phyloP scores from a whole-genome alignment of 1,284 basidiomycete species.

The Entoloma clypeatum region DNA sequence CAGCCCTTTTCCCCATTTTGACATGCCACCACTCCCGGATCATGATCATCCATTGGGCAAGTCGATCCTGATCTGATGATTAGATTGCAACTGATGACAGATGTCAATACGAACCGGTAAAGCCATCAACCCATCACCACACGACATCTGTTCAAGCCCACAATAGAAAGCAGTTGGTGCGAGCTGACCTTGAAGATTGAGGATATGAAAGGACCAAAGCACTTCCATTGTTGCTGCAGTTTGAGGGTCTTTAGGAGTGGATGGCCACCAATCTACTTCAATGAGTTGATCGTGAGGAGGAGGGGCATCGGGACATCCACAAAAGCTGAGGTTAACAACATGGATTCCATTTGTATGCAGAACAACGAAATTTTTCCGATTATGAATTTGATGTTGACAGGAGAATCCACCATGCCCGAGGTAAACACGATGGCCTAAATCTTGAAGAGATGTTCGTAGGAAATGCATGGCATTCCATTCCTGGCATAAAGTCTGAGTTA shows the following conservation, averaged over 20 bases:
- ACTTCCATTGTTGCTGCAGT: too few relatives aligned
- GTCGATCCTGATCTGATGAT: neutral
- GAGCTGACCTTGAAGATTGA: too few relatives aligned
- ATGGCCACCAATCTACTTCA: slow-evolving; percentile 12
- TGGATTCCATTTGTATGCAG: slow-evolving; percentile 27
- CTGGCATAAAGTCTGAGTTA: too few relatives aligned
- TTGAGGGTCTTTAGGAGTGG: slow-evolving; percentile 5
- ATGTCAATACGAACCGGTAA: slow-evolving; percentile 8
- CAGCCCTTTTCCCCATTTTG: slow-evolving; percentile 5
- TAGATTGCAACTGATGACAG: slow-evolving; percentile 5
- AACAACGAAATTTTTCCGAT: slow-evolving; percentile 16
- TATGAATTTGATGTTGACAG: slow-evolving; percentile 9
- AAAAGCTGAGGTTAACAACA: slow-evolving; percentile 24
- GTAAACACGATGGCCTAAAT: slow-evolving; percentile 4
- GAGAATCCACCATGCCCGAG: slow-evolving; percentile 4
- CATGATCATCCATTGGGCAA: neutral
- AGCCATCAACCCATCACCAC: too few relatives aligned
- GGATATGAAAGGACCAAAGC: too few relatives aligned
- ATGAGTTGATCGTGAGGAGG: slow-evolving; percentile 7
- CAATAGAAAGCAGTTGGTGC: too few relatives aligned
- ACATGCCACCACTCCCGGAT: slow-evolving; percentile 6
- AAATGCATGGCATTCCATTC: slow-evolving; percentile 4
- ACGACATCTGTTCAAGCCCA: too few relatives aligned
- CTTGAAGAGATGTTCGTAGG: neutral
- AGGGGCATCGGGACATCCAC: slow-evolving; percentile 17